Base-by-base conservation (phyloP, 2,329 filamentous ascomycete genomes). In the Ophiognomonia clavigignenti-juglandacearum region DNA sequence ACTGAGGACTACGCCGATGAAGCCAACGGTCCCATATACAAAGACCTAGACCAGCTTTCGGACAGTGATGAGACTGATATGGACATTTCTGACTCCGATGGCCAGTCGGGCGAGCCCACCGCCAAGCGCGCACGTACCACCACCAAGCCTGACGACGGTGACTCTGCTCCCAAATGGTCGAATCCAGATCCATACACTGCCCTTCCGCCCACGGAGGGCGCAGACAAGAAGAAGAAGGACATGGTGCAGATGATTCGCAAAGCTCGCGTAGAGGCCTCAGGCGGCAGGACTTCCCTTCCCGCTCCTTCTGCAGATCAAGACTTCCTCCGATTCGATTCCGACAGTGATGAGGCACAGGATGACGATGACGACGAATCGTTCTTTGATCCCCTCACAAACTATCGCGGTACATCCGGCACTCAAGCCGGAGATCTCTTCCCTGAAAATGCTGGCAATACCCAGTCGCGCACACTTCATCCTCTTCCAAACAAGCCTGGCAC, bases 101-200 rank as follows among this genome's bases (percentile, higher is more conserved):
- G 64, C 1, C 71, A 69, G 53, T 47, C 47, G 16, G 46, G 43
- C 38, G 62, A 71, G 46, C 71, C 71, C 11, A 65, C 64, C 3
- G 61, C 58, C 40, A 77, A 77, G 57, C 71, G 73, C 10, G 61
- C 61, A 3, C 69, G 71, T 26, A 50, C 44, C 13, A 26, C 19
- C 16, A 43, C 61, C 4, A 53, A 58, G 14, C 62, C 62, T 8
- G 61, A 68, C n/a, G 59, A 64, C 19, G 70, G 67, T 52, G 61
- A 72, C 45, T 67, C 71, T 13, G 66, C 63, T 5, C 89, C 90
- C 3, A 90, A 86, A 64, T 97, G 92, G 92, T 96, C 90, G 4
- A 97, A 97, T 57, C 91, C 92, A 4, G 92, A 97, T 62, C 90
- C 91, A 0, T 96, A 97, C 65, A 95, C 88, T 6, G 86, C 82